A percentile compares a stretch with the other conserved stretches of the same genome.
phyloP scores from a whole-genome alignment of 192 early-diverging fungal species.

The Gryganskiella cystojenkinii region DNA sequence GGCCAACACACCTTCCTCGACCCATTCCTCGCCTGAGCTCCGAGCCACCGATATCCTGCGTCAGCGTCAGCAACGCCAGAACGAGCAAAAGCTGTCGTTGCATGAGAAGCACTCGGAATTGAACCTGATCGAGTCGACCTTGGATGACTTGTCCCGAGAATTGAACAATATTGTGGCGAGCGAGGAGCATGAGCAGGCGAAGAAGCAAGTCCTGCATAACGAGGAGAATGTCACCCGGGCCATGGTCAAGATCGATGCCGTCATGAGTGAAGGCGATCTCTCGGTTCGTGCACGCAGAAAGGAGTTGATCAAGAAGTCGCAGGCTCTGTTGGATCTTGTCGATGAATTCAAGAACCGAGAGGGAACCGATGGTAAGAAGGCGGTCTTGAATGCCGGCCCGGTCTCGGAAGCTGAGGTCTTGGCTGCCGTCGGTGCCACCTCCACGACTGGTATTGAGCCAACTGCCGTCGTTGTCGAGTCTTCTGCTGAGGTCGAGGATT shows the following conservation, averaged over 20 bases:
- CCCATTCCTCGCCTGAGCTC: slow-evolving; percentile 17
- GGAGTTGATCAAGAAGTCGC: slow-evolving; percentile 29
- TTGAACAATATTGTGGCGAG: background rate
- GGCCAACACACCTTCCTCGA: slow-evolving; percentile 5
- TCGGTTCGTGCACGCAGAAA: slow-evolving; percentile 19
- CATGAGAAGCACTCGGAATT: slow-evolving; percentile 38
- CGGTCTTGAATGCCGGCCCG: background rate
- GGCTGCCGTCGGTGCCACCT: background rate
- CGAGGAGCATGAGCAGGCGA: background rate
- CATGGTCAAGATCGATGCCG: slow-evolving; percentile 22
- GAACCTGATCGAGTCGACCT: slow-evolving; percentile 39
- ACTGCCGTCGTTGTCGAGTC: background rate
- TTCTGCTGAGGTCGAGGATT: background rate
- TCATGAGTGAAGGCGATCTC: slow-evolving; percentile 14
- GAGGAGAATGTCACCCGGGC: slow-evolving; percentile 27
- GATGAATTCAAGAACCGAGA: slow-evolving; percentile 20
- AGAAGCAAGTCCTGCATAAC: background rate
- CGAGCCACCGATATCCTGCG: slow-evolving; percentile 20
- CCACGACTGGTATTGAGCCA: background rate
- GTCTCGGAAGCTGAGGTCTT: slow-evolving; percentile 1
- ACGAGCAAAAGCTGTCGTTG: slow-evolving; percentile 4
- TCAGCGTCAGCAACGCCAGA: slow-evolving; percentile 5
- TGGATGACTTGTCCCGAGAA: slow-evolving; percentile 19
- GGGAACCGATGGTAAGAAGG: slow-evolving; percentile 29
- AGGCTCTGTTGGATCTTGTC: slow-evolving; percentile 17